These are phyloP conservation scores for Penicillium subrubescens DNA, from an alignment of 495 filamentous ascomycete genomes.

Conservation along the genomic window DNA sequence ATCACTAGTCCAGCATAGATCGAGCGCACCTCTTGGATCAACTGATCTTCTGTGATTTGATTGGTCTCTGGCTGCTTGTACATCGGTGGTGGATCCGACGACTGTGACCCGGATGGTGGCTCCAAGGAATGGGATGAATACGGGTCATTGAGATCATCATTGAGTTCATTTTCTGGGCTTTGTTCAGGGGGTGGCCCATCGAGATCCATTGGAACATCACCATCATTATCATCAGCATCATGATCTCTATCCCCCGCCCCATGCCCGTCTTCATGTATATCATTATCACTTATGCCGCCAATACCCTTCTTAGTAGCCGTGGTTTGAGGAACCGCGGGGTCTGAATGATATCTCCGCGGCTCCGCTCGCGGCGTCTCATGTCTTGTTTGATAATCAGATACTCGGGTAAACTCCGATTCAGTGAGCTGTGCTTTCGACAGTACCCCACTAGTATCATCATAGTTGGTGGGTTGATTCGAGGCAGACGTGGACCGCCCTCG, in stretches of 20 bases:
- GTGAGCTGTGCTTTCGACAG: background rate
- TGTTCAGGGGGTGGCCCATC: slow-evolving; percentile 1
- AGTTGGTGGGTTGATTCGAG: slow-evolving; percentile 1
- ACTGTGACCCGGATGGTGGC: slow-evolving; percentile 15
- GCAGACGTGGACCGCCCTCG: slow-evolving; percentile 11
- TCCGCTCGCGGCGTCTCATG: slow-evolving; percentile 1
- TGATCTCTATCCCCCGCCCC: background rate
- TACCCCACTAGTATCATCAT: background rate
- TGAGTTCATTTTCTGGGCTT: background rate
- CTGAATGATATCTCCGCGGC: slow-evolving; percentile 9
- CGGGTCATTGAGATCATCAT: slow-evolving; percentile 5
- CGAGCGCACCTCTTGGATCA: slow-evolving; percentile 65
- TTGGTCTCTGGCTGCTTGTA: slow-evolving; percentile 62
- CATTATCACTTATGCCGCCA: background rate
- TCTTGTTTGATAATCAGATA: background rate
- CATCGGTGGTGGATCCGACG: slow-evolving; percentile 49
- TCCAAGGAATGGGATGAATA: slow-evolving; percentile 10
- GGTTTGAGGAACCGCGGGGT: slow-evolving; percentile 3
- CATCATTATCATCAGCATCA: background rate
- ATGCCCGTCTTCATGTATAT: background rate
- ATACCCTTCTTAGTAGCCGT: background rate
- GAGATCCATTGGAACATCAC: background rate
- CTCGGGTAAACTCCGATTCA: background rate
- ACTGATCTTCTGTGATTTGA: slow-evolving; percentile 73
- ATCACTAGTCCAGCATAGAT: slow-evolving; percentile 79